A percentile compares a stretch with the other conserved stretches of the same genome.
phyloP scores from a whole-genome alignment of 2,329 filamentous ascomycete species.

The Tricladium varicosporioides region DNA sequence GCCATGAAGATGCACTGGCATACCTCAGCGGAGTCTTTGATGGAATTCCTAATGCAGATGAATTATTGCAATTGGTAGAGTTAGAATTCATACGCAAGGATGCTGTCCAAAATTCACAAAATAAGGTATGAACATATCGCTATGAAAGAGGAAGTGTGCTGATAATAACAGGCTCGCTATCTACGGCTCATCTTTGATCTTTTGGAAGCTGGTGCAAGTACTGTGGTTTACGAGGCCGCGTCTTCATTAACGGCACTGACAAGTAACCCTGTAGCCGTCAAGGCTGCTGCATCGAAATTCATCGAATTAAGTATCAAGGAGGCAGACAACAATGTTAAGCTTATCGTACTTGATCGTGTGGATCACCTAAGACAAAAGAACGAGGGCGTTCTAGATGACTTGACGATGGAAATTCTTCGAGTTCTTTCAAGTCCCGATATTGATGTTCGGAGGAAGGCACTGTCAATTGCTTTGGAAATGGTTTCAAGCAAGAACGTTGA shows the following conservation, averaged over 20 bases:
- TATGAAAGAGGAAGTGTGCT: constrained; percentile 22
- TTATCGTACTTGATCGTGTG: constrained; percentile 94
- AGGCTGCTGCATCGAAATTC: constrained; percentile 92
- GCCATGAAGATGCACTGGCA: constrained; percentile 85
- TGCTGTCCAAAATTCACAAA: constrained; percentile 88
- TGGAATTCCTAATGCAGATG: constrained; percentile 89
- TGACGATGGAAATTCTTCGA: constrained; percentile 95
- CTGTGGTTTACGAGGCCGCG: constrained; percentile 95
- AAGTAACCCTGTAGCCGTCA: constrained; percentile 94
- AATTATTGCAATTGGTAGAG: constrained; percentile 88
- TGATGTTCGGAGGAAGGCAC: constrained; percentile 88
- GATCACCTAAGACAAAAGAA: constrained; percentile 84
- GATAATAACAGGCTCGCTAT: constrained; percentile 69
- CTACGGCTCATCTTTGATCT: constrained; percentile 94
- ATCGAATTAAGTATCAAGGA: constrained; percentile 97
- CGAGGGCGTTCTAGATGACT: constrained; percentile 85
- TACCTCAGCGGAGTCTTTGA: constrained; percentile 91
- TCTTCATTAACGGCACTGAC: constrained; percentile 92
- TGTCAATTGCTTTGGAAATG: constrained; percentile 92
- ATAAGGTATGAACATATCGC: constrained; percentile 63
- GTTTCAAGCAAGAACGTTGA: constrained; percentile 98
- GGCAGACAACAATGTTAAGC: constrained; percentile 98
- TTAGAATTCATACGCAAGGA: constrained; percentile 98
- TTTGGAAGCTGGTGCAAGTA: constrained; percentile 87
- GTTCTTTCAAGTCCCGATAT: constrained; percentile 94